Evolutionary conservation across 1,139 yeast species (phyloP).

Genomic region (Taphrina pruni): DNA sequence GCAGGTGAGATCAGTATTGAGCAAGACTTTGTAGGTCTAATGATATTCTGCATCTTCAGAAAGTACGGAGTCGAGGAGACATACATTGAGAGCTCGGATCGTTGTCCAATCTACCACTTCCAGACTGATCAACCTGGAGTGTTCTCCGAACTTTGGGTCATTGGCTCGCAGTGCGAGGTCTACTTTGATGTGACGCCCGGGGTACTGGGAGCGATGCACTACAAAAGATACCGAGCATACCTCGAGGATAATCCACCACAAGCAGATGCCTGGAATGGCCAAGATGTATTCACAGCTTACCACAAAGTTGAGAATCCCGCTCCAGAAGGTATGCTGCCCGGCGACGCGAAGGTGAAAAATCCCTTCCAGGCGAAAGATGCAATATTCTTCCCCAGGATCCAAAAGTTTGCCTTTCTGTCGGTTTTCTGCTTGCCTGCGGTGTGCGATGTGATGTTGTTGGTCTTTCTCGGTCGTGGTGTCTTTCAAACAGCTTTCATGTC

Average conservation of each 20-base stretch:
- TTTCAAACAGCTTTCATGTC: conserved; percentile 29
- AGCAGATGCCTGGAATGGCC: conserved; percentile 30
- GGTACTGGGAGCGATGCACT: conserved; percentile 26
- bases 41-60: conserved; percentile 20
- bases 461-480: conserved; percentile 29
- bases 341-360: conserved; percentile 16
- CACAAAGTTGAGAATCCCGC: conserved; percentile 24
- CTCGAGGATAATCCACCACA: conserved; percentile 13
- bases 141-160: conserved; percentile 29
- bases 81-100: conserved; percentile 25
- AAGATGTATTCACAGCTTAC: conserved; percentile 28
- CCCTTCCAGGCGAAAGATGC: conserved; percentile 27
- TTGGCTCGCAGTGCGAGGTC: conserved; percentile 30
- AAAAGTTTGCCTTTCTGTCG: conserved; percentile 24
- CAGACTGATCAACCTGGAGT: conserved; percentile 31
- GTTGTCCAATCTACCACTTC: conserved; percentile 28
- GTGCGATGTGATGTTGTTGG: conserved; percentile 29
- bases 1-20: neutral
- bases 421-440: conserved; percentile 29
- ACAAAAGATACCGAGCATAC: conserved; percentile 22
- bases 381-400: conserved; percentile 21
- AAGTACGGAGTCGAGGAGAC: conserved; percentile 34
- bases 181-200: conserved; percentile 30
- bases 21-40: conserved; percentile 15
- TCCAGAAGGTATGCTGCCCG: conserved; percentile 20